These are phyloP conservation scores for Aaosphaeria pasadenensis DNA, from an alignment of 2,329 filamentous ascomycete species.

Conservation along the genomic window DNA sequence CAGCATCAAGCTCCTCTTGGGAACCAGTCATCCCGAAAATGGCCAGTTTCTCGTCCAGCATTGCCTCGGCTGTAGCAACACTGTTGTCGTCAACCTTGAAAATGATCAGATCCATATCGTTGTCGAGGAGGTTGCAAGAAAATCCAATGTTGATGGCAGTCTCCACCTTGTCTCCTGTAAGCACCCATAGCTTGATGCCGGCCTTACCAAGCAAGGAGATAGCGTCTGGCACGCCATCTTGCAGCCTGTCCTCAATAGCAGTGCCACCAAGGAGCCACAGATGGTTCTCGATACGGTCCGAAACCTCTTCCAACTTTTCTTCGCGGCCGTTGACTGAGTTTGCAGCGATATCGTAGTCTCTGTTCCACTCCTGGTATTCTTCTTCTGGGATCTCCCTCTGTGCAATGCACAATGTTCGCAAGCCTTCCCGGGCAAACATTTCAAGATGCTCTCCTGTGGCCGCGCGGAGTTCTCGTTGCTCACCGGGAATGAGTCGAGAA, in stretches of 20 bases:
- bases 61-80: conserved; percentile 60
- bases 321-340: conserved; percentile 82
- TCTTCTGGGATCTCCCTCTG: conserved; percentile 75
- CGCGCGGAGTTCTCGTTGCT: conserved; percentile 79
- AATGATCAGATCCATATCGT: conserved; percentile 95
- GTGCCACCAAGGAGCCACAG: conserved; percentile 87
- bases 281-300: conserved; percentile 87
- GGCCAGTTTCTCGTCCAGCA: conserved; percentile 71
- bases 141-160: conserved; percentile 99
- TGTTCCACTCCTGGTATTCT: conserved; percentile 82
- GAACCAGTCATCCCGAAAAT: conserved; percentile 78
- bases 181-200: conserved; percentile 97
- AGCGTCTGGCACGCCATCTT: conserved; percentile 94
- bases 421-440: conserved; percentile 92
- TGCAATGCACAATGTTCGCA: conserved; percentile 92
- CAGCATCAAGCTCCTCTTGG: conserved; percentile 77
- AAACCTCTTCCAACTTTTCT: conserved; percentile 85
- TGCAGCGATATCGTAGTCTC: conserved; percentile 82
- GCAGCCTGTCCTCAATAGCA: conserved; percentile 93
- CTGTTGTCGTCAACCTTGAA: conserved; percentile 80
- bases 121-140: conserved; percentile 95
- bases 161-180: conserved; percentile 98
- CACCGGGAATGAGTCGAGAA: conserved; percentile 77
- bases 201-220: conserved; percentile 88
- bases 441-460: conserved; percentile 91